Conservation (phyloP, 306 rosid genomes). For the Parietaria judaica region DNA sequence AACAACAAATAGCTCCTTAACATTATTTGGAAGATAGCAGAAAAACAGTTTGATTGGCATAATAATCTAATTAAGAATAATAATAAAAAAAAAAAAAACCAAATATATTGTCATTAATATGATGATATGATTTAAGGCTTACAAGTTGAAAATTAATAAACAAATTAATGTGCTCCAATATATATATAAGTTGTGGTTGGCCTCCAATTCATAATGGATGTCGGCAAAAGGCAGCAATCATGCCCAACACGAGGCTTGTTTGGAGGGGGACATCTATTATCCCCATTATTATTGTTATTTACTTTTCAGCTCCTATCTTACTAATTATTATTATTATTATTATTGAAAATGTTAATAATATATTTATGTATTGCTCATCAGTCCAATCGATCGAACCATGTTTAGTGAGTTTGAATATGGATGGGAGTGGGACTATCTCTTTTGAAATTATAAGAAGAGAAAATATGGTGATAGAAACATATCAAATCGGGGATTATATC, state of each 20-base stretch:
- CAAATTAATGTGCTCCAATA: background rate
- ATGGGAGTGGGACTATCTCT: background rate
- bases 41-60: no score
- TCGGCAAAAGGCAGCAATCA: conserved; percentile 30
- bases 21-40: no score
- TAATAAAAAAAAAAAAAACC: background rate
- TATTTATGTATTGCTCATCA: conserved; percentile 11
- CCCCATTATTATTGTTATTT: conserved; percentile 15
- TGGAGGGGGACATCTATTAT: conserved; percentile 28
- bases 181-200: background rate
- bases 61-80: no score
- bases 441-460: no score
- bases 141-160: background rate
- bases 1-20: no score
- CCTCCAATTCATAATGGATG: conserved; percentile 28
- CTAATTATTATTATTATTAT: background rate
- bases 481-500: no score
- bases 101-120: background rate
- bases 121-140: conserved; percentile 7
- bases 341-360: background rate
- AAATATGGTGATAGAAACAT: no score
- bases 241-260: conserved; percentile 25
- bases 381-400: conserved; percentile 9
- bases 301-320: conserved; percentile 10
- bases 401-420: background rate